Base-by-base conservation (phyloP, 1,139 yeast species). In the Zygosaccharomyces pseudobailii region DNA sequence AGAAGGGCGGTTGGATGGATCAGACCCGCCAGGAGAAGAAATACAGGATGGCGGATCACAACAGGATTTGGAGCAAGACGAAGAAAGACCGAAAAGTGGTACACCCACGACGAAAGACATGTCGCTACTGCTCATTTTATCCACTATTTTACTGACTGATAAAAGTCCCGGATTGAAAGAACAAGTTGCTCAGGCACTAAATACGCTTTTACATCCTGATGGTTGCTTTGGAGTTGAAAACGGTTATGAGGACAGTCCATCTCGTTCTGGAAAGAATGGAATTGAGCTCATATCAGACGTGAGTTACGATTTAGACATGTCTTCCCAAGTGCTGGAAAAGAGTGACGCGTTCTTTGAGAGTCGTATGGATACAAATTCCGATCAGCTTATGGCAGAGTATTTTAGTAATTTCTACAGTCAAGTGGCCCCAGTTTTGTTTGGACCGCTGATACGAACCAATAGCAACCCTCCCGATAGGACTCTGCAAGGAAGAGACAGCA, bases 111-210 rank as follows among this genome's bases (percentile, higher is more conserved):
- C 57, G 2, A 53, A 50, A 24, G 87, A 84, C 58, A 79, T 82
- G 78, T 75, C 85, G 0, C 66, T 87, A 43, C 69, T 86, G 33
- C 66, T 73, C 10, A 77, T 84, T 6, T 68, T 90, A 39, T 75
- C 87, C 0, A 75, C 79, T 40, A 73, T 89, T 27, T 66, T 90
- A 23, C 67, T 83, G 3, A 73, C 75, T 23, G 95, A 87, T 51
- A 71, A 73, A 32, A 81, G 83, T 54, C 76, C 84, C 5, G 95
- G 95, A 0, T 68, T 89, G 43, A 83, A 86, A 61, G 78, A 84
- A 4, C 97, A 89, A 63, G 86, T 92, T 1, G 80, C 79, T 52
- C 96, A 89, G 66, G 95, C 96, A 0, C 68, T 90, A 42, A 82
- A 82, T 58, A 80, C 83, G 1, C 67, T 89, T 35, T 70, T 88